Base-by-base conservation (phyloP, 2,329 filamentous ascomycete species). In the Lecanicillium sp. region DNA sequence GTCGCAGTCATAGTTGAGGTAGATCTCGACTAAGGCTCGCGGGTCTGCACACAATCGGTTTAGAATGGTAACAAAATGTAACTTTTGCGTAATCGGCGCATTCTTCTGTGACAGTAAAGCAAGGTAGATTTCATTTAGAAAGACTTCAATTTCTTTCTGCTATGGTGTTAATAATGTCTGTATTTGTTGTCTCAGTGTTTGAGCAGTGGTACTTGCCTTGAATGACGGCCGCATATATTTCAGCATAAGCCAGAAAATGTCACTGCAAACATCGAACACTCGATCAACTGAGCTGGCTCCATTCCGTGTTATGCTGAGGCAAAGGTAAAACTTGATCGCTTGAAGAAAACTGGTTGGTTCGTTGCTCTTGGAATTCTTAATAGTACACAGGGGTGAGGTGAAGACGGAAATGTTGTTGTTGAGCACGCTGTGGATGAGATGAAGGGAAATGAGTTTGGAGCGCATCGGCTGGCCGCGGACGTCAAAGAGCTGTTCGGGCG, bases 1-100 rank as follows among this genome's bases (percentile, higher is more conserved):
- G 54, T 97, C 94, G 63, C 92, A 98, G 58, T 98, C 92, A 56
- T 98, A 98, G 61, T 98, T 98, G 46, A 98, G 75, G 60, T 98
- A 98, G 12, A 89, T 83, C 61, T 98, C 92, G 13, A 98, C 92
- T 35, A 98, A 61, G 0, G 87, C 89, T 48, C 87, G 77, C 2
- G 90, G 87, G 56, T 98, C 92, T 13, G 78, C 80, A 43, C 84
- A 89, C 34, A 98, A 71, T 42, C 90, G 76, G 51, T 87, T 84
- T 37, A 98, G 72, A 18, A 98, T 79, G 44, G 79, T 81, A 59
- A 98, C 77, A 49, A 97, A 92, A 55, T 90, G 88, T 39, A 92
- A 77, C 61, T 97, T 98, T 57, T 98, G 92, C 44, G 88, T 88
- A 9, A 83, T 66, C 4, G 90, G 90, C 1, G 90, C 88, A 43